Conservation (phyloP, 148 eudicot genomes). For the Polygonum maritimum region DNA sequence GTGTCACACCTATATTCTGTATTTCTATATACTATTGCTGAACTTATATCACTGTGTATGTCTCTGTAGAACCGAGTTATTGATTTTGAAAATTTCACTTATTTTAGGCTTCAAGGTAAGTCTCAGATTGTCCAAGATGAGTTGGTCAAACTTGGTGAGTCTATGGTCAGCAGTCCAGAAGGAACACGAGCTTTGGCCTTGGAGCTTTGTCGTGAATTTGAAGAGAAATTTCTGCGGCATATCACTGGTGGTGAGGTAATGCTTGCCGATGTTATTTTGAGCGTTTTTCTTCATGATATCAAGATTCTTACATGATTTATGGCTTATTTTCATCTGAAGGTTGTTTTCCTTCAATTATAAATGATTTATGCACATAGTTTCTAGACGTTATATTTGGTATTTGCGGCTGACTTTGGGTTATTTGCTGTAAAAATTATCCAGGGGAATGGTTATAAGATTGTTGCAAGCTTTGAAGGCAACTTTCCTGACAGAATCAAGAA, state of each 20-base stretch:
- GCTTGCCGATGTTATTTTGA: background rate
- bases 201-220: slow-evolving; percentile 99
- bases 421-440: slow-evolving; percentile 20
- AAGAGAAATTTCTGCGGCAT: slow-evolving; percentile 88
- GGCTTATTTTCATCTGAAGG: background rate
- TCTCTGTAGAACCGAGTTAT: background rate
- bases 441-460: slow-evolving; percentile 96
- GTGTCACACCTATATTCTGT: background rate
- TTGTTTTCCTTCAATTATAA: background rate
- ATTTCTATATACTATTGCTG: background rate
- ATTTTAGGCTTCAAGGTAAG: slow-evolving; percentile 90
- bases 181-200: slow-evolving; percentile 95
- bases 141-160: slow-evolving; percentile 87
- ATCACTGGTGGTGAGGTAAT: slow-evolving; percentile 92
- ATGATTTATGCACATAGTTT: background rate
- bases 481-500: slow-evolving; percentile 96
- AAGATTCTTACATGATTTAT: background rate
- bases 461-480: slow-evolving; percentile 95
- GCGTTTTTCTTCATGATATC: background rate
- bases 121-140: slow-evolving; percentile 93
- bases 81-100: background rate
- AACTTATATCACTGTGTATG: background rate
- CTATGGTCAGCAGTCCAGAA: slow-evolving; percentile 83
- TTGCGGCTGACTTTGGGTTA: background rate
- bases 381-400: background rate